These are phyloP conservation scores for Aspergillus sergii DNA, from an alignment of 2,329 filamentous ascomycete species.

Conservation along the genomic window DNA sequence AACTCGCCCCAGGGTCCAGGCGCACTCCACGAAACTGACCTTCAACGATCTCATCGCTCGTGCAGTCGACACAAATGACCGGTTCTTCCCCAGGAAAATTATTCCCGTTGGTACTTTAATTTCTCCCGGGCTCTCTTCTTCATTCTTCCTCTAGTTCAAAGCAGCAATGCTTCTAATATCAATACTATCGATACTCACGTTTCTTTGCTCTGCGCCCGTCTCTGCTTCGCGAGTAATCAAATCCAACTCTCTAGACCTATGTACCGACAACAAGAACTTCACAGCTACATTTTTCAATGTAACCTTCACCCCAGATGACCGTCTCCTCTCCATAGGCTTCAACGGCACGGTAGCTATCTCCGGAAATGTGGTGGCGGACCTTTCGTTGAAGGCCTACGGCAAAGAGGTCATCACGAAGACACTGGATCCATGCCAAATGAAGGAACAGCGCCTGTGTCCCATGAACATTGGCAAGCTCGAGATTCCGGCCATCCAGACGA, in stretches of 20 bases:
- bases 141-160: neutral
- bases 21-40: conserved; percentile 1
- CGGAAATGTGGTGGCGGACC: conserved; percentile 76
- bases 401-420: conserved; percentile 67
- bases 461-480: conserved; percentile 83
- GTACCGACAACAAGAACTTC: conserved; percentile 81
- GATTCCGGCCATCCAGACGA: conserved; percentile 67
- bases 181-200: neutral
- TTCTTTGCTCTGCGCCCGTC: neutral
- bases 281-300: conserved; percentile 88
- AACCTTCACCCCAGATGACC: conserved; percentile 65
- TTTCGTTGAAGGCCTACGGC: conserved; percentile 79
- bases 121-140: neutral
- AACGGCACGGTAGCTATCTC: conserved; percentile 81
- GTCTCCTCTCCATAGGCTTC: conserved; percentile 71
- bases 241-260: conserved; percentile 65
- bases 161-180: conserved; percentile 3
- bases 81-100: neutral
- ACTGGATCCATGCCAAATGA: conserved; percentile 73
- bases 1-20: conserved; percentile 1
- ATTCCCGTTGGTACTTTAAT: neutral
- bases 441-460: conserved; percentile 77
- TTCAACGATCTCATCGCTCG: conserved; percentile 2
- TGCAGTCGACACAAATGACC: conserved; percentile 5
- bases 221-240: conserved; percentile 6